phyloP scores from a whole-genome alignment of 495 filamentous ascomycete species.

The Xanthoparmelia taractica region DNA sequence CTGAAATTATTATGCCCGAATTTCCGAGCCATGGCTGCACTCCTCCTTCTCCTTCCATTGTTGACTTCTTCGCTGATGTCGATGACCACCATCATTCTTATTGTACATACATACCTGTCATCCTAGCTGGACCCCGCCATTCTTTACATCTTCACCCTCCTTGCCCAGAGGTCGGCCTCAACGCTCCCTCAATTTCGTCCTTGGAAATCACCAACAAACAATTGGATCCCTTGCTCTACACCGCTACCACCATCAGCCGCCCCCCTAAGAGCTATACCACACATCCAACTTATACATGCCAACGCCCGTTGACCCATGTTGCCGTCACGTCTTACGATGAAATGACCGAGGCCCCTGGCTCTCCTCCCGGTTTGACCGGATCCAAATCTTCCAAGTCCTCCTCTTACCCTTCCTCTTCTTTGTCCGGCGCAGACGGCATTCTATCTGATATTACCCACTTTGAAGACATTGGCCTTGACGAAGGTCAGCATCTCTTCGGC shows the following conservation, averaged over 20 bases:
- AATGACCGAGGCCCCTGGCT: slow-evolving; percentile 63
- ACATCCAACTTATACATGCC: slow-evolving; percentile 8
- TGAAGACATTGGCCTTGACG: slow-evolving; percentile 85
- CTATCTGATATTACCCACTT: slow-evolving; percentile 72
- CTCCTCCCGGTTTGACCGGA: slow-evolving; percentile 73
- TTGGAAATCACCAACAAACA: slow-evolving; percentile 5
- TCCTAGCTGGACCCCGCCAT: slow-evolving; percentile 15
- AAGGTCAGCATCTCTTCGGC: slow-evolving; percentile 38
- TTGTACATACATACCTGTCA: slow-evolving; percentile 25
- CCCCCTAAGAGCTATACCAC: not conserved
- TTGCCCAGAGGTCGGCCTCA: slow-evolving; percentile 1
- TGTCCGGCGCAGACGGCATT: slow-evolving; percentile 56
- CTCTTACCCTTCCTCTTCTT: slow-evolving; percentile 71
- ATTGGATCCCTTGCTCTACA: slow-evolving; percentile 11
- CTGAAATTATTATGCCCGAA: not conserved
- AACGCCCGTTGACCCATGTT: slow-evolving; percentile 15
- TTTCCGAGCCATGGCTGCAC: not conserved
- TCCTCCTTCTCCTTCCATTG: not conserved
- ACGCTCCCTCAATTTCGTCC: slow-evolving; percentile 15
- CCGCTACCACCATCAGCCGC: slow-evolving; percentile 6
- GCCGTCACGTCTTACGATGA: slow-evolving; percentile 29
- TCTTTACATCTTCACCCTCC: slow-evolving; percentile 19
- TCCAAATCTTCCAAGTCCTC: slow-evolving; percentile 88
- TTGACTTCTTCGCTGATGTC: slow-evolving; percentile 5
- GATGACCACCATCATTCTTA: slow-evolving; percentile 10